Evolutionary conservation across 2,329 filamentous ascomycete genomes (phyloP), one percentile per base, ranked within the genome.

Genomic region (Penicillium hesseltinei): DNA sequence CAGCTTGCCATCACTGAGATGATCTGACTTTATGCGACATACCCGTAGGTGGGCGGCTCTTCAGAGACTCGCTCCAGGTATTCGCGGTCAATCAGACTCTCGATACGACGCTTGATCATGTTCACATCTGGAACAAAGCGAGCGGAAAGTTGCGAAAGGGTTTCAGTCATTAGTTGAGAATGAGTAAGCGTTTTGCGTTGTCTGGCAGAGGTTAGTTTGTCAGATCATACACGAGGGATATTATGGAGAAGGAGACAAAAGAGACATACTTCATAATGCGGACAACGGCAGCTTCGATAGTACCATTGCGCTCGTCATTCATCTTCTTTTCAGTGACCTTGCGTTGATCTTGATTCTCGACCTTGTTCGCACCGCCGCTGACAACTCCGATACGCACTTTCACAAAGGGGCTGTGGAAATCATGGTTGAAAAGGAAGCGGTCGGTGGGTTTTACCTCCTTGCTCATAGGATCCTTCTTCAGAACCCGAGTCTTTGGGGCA

Each of bases 331-430:
- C 77, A 0, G 79, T 81, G 48, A 79, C 76, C 43, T 73, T 74
- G 43, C 85, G 78, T 72, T 88, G 85, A 33, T 80, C 78, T 51
- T 82, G 79, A 51, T 85, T 91, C 75, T 97, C 93, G 0, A 96
- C 89, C 75, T 91, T 94, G 71, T 91, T 95, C 19, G 88, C 84
- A 1, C 87, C 85, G 49, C 85, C 76, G 51, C 82, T 89, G 64
- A 96, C 89, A 5, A 94, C 88, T 23, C 91, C 91, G 21, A 94
- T 90, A 74, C 96, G 96, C 76, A 97, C 91, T 73, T 90, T 91
- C 68, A 94, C 83, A 49, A 89, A 87, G 70, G 91, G 92, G 76
- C 90, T 92, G 47, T 85, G 81, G 75, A 96, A 97, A 15, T 85
- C 81, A 33, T 87, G 79, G 70, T 97, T 97, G 80, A 92, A 96